Evolutionary conservation across 495 filamentous ascomycete genomes (phyloP), one percentile per base, ranked within the genome.

Genomic region (Hamigera avellanea): DNA sequence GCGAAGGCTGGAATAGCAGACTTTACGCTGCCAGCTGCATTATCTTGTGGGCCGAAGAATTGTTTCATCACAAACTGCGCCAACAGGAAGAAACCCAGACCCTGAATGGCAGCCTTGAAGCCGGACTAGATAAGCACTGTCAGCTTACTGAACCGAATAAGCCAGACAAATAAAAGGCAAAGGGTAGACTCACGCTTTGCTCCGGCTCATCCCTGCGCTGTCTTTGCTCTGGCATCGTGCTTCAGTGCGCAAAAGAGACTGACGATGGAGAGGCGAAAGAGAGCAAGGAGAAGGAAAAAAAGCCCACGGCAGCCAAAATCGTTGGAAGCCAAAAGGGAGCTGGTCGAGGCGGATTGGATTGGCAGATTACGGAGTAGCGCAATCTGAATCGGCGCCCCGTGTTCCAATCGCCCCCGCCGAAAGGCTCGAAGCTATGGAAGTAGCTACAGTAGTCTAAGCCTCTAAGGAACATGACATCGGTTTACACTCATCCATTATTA

Each of bases 31-130:
- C 70, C 51, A 9, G 52, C 52, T 2, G 67, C 59, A 25, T 46
- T 50, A 56, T 70, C 37, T 42, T 70, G 68, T n/a, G 58, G 50
- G 37, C 67, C 64, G 28, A 74, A 60, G 43, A 72, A 72, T 47
- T 74, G 69, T 44, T 64, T 66, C 36, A 83, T 69, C 16, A 68
- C 57, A 41, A 73, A 77, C 48, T 87, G 81, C 31, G 72, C 62
- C 25, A 74, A 60, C 44, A 86, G 45, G 60, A 88, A 86, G 43
- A 88, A 72, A 37, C 66, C 75, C 23, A 86, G 54, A 31, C 72
- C 78, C 53, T 86, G 80, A 32, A 81, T 40, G 23, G 63, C 66
- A 18, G 69, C 67, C 43, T 65, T 68, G 45, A 79, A 52, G 51
- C 67, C 55, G 37, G 64, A 66, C 76, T 77, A 50, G 33, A 55